Evolutionary conservation across 345 rosid genomes (phyloP).

Genomic region (Litchi chinensis): DNA sequence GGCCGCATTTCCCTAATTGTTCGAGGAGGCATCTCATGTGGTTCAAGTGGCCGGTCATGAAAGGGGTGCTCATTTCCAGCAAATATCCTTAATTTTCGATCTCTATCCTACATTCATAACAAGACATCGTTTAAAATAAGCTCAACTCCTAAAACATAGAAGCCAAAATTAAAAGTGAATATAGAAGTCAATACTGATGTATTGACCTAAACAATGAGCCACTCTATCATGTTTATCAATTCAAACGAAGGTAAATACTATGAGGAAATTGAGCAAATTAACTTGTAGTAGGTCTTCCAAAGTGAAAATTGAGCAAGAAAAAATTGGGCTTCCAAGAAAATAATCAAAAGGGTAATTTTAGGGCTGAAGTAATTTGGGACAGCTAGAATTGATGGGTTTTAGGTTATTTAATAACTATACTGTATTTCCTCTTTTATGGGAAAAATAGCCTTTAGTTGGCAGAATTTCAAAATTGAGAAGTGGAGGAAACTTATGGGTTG

Average conservation of each 20-base stretch:
- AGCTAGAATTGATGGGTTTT: no score
- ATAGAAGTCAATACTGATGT: neutral
- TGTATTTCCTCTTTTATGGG: no score
- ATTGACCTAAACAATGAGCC: neutral
- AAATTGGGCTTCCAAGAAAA: no score
- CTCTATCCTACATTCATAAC: constrained; percentile 73
- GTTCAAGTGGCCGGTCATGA: constrained; percentile 69
- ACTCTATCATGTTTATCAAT: neutral
- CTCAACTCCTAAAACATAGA: neutral
- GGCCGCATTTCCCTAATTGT: constrained; percentile 88
- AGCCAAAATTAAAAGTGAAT: neutral
- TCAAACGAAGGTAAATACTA: neutral
- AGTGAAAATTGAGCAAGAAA: no score
- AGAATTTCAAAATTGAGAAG: no score
- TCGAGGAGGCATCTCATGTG: constrained; percentile 81
- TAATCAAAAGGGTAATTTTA: no score
- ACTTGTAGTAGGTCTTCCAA: no score
- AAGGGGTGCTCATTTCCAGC: constrained; percentile 85
- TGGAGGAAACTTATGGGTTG: no score
- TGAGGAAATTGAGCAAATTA: no score
- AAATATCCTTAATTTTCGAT: constrained; percentile 90
- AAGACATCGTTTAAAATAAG: constrained; percentile 5
- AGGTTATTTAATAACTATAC: no score
- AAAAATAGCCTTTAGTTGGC: no score
- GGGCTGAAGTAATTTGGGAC: no score